Evolutionary conservation across 768 basidiomycete genomes (phyloP).

Genomic region (Tylopilus rubrobrunneus): DNA sequence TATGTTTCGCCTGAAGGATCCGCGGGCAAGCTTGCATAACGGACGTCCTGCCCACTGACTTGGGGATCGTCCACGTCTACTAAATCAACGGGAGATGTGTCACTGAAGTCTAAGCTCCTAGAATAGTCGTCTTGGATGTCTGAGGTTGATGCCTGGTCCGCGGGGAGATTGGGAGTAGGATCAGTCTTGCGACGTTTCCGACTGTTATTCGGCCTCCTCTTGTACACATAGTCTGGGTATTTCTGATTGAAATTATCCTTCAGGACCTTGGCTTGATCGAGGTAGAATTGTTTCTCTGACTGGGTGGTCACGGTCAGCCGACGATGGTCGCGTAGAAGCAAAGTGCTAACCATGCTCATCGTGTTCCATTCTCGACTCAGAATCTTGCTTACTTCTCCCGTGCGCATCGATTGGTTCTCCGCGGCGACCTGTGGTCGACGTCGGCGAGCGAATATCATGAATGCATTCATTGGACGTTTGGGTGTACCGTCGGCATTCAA

Average conservation of each 20-base stretch:
- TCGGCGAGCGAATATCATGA: conserved; percentile 88
- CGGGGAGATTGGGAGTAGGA: conserved; percentile 23
- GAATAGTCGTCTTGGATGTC: conserved; percentile 34
- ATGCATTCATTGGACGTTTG: conserved; percentile 90
- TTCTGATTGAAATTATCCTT: conserved; percentile 83
- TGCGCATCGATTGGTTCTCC: conserved; percentile 87
- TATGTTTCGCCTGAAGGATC: conserved; percentile 19
- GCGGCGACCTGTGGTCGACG: conserved; percentile 80
- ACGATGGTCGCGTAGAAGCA: background rate
- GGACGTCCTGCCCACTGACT: conserved; percentile 14
- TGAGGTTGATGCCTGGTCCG: conserved; percentile 27
- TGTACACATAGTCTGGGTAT: conserved; percentile 89
- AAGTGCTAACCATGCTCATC: conserved; percentile 62
- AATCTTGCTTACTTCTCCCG: conserved; percentile 87
- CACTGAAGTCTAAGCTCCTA: conserved; percentile 31
- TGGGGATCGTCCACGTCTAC: conserved; percentile 22
- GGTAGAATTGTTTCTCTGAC: conserved; percentile 84
- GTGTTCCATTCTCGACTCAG: conserved; percentile 82
- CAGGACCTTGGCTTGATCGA: conserved; percentile 79
- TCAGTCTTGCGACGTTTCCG: conserved; percentile 56
- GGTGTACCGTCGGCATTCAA: conserved; percentile 86
- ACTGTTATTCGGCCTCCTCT: conserved; percentile 82
- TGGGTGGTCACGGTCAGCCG: conserved; percentile 29
- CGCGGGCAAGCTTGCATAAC: conserved; percentile 19
- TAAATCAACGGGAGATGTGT: conserved; percentile 38